Percentiles rank a stretch among this genome's conserved stretches.
These are phyloP conservation scores for Pestalotiopsis sp. DNA, from an alignment of 2,329 filamentous ascomycete genomes.

Conservation along the genomic window DNA sequence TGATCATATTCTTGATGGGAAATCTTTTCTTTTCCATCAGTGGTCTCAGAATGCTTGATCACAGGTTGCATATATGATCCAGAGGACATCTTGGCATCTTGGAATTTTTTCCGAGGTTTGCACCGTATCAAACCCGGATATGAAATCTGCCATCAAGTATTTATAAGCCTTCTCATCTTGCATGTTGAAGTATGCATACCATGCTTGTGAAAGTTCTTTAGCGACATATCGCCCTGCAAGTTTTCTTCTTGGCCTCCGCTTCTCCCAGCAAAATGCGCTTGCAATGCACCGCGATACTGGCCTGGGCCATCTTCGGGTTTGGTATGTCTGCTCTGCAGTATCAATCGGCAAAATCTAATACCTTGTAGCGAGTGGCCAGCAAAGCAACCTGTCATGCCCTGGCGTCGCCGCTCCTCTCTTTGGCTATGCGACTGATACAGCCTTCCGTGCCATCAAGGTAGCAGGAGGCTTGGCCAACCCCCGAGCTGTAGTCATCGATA, in stretches of 20 bases:
- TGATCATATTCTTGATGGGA: neutral
- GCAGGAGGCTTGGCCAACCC: constrained; percentile 23
- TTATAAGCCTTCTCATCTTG: neutral
- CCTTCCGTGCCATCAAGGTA: constrained; percentile 21
- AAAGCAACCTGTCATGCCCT: neutral
- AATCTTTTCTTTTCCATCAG: neutral
- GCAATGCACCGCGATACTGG: neutral
- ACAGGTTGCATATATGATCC: neutral
- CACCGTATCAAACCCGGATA: neutral
- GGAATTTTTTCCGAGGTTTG: neutral
- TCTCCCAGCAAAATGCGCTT: neutral
- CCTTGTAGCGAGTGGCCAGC: neutral
- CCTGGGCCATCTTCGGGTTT: neutral
- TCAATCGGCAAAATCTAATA: neutral
- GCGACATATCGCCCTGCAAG: neutral
- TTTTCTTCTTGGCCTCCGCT: neutral
- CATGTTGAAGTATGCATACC: neutral
- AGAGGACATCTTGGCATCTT: neutral
- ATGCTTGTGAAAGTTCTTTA: neutral
- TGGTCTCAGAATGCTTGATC: neutral
- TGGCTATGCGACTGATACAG: neutral
- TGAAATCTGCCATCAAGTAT: neutral
- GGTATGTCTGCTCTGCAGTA: neutral
- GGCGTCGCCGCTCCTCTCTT: neutral
- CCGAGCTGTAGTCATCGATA: constrained; percentile 27